Base-by-base conservation (phyloP, 2,329 filamentous ascomycete genomes). In the Phaeomoniella chlamydospora region DNA sequence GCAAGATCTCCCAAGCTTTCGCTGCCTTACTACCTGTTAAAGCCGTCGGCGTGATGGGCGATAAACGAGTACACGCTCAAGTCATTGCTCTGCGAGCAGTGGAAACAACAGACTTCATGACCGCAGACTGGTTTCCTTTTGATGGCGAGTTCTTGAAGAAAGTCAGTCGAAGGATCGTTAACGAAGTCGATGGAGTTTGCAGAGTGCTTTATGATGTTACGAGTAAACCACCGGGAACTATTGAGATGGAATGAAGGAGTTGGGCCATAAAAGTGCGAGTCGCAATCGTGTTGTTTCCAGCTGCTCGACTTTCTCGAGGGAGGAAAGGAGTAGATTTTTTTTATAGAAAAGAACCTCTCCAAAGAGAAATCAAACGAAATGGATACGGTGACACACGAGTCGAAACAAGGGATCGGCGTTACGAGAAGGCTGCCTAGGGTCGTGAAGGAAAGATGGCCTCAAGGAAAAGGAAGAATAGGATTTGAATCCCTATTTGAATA, bases 101-200 rank as follows among this genome's bases (percentile, higher is more conserved):
- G 3, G 64, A 70, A 49, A 79, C 55, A 11, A 66, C 61, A 3
- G 75, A 83, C 45, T 82, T 83, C 55, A 87, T 87, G 82, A 82
- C 70, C 2, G 80, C 79, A 15, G 71, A 82, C 52, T 70, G 72
- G 41, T 86, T 71, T 56, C 64, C 72, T 36, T 83, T 84, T 49
- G 62, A 70, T 37, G 68, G 69, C 44, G 62, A 67, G 14, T 76
- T 86, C 50, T 62, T 88, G 42, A 72, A 74, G 56, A 62, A 62
- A 40, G 74, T 86, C 18, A 69, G 68, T 32, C 70, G 65, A 11
- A 64, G 77, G 40, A 87, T 87, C 48, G 72, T 81, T 40, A 88
- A 85, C 49, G 75, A 84, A 57, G 78, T 86, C 1, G 65, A 79
- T 31, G 80, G 80, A 9, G 72, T 87, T 13, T 73, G 72, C 45